A percentile compares a stretch with the other conserved stretches of the same genome.
Conservation (phyloP, 768 basidiomycete genomes). For the Pulveroboletus sp. region DNA sequence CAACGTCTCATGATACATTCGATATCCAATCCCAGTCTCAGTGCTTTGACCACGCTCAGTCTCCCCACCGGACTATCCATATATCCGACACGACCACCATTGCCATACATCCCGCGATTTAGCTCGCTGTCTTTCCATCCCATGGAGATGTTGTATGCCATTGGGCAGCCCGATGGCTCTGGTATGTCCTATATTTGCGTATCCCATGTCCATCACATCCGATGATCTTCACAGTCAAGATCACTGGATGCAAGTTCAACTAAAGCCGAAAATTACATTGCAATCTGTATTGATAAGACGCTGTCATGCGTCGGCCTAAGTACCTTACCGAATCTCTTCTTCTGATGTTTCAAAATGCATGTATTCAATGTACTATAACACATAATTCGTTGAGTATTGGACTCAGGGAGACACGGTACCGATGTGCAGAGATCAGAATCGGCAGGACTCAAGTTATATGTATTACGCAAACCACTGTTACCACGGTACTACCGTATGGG, state of each 20-base stretch:
- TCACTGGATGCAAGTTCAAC: slow-evolving; percentile 53
- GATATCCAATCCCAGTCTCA: slow-evolving; percentile 34
- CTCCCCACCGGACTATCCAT: slow-evolving; percentile 52
- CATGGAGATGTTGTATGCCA: slow-evolving; percentile 76
- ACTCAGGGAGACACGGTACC: background rate
- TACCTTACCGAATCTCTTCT: slow-evolving; percentile 15
- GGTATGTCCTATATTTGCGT: slow-evolving; percentile 31
- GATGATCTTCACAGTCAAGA: slow-evolving; percentile 38
- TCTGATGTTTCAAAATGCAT: slow-evolving; percentile 8
- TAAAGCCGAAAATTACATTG: slow-evolving; percentile 1
- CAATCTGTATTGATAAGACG: background rate
- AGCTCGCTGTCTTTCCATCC: slow-evolving; percentile 79
- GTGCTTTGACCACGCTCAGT: slow-evolving; percentile 38
- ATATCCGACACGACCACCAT: slow-evolving; percentile 54
- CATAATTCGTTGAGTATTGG: slow-evolving; percentile 1
- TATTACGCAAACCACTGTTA: too few relatives aligned
- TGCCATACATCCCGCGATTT: slow-evolving; percentile 55
- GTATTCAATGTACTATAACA: slow-evolving; percentile 20
- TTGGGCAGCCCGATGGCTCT: slow-evolving; percentile 67
- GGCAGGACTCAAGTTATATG: background rate
- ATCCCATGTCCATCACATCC: background rate
- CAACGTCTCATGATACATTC: slow-evolving; percentile 63
- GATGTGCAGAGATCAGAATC: background rate
- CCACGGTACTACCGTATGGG: too few relatives aligned
- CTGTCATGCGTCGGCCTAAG: background rate